Conservation (phyloP, 1,284 basidiomycete genomes). For the Paramarasmius palmivorus region DNA sequence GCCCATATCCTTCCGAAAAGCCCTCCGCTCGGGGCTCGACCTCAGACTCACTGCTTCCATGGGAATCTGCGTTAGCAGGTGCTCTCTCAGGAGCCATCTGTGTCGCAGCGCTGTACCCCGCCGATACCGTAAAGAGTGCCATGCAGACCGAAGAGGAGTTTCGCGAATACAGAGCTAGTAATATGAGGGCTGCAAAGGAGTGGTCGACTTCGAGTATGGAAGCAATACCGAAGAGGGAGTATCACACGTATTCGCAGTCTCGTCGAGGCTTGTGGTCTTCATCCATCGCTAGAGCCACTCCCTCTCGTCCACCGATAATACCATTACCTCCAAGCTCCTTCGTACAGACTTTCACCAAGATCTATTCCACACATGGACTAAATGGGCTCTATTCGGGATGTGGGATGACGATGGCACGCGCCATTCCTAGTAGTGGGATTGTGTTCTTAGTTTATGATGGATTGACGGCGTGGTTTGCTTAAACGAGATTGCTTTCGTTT, state of each 20-base stretch:
- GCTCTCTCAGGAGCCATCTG: constrained; percentile 54
- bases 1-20: constrained; percentile 16
- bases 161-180: constrained; percentile 29
- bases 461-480: constrained; percentile 53
- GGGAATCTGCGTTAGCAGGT: constrained; percentile 82
- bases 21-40: constrained; percentile 15
- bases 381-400: constrained; percentile 84
- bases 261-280: background rate
- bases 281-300: background rate
- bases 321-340: constrained; percentile 46
- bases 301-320: no score
- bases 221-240: no score
- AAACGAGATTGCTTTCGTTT: background rate
- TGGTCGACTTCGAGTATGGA: constrained; percentile 10
- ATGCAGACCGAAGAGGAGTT: constrained; percentile 90
- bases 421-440: constrained; percentile 81
- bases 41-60: constrained; percentile 37
- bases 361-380: constrained; percentile 75
- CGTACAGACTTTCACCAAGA: constrained; percentile 62
- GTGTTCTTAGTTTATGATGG: constrained; percentile 85
- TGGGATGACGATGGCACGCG: constrained; percentile 81
- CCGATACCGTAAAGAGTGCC: constrained; percentile 86
- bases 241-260: background rate
- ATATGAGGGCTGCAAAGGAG: constrained; percentile 15
- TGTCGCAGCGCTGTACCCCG: constrained; percentile 81